These are phyloP conservation scores for Epithele typhae DNA, from an alignment of 768 basidiomycete species.

Conservation along the genomic window DNA sequence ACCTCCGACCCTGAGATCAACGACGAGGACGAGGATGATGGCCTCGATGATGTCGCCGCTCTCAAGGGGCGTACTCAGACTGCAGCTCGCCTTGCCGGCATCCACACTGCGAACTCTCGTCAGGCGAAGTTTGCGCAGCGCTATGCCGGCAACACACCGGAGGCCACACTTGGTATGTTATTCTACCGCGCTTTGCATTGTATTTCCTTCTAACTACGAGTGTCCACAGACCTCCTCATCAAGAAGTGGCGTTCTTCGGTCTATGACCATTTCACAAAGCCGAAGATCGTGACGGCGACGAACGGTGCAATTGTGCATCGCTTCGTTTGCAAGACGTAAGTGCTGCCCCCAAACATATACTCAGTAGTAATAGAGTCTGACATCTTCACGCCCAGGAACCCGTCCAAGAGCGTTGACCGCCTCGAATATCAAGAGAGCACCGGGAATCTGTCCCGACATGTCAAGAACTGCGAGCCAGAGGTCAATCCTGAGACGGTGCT, in stretches of 20 bases:
- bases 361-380: neutral
- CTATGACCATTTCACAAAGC: neutral
- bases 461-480: neutral
- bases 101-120: neutral
- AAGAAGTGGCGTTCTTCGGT: neutral
- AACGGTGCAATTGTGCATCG: neutral
- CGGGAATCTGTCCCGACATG: neutral
- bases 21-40: neutral
- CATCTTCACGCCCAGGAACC: neutral
- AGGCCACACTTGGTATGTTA: neutral
- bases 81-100: neutral
- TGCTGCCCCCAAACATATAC: neutral
- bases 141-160: neutral
- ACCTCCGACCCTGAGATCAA: too few relatives aligned
- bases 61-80: neutral
- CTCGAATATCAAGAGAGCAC: slow-evolving; percentile 1
- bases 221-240: neutral
- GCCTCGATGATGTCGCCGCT: neutral
- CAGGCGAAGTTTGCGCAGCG: neutral
- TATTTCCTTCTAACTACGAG: too few relatives aligned
- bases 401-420: neutral
- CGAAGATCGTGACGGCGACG: neutral
- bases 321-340: slow-evolving; percentile 3
- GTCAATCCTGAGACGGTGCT: neutral
- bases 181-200: too few relatives aligned